Conservation (phyloP, 305 asterid genomes). For the Fraxinus sp. region DNA sequence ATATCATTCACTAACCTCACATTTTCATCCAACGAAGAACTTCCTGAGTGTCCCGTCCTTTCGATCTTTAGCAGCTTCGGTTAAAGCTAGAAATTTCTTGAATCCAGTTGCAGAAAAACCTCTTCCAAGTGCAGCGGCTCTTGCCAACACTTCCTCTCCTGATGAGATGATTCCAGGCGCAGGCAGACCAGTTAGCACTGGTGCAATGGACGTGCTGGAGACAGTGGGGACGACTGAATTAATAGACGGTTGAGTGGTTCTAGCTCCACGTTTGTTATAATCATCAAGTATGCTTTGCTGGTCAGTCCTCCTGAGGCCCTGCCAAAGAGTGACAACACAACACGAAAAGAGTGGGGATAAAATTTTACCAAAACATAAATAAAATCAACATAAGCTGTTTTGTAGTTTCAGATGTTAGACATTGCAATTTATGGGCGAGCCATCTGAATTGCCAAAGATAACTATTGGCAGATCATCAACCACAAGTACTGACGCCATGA, state of each 20-base stretch:
- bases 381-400: neutral
- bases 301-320: constrained; percentile 92
- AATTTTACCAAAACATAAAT: neutral
- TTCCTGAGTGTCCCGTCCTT: constrained; percentile 89
- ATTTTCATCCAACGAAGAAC: constrained; percentile 67
- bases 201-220: constrained; percentile 28
- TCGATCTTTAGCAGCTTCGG: constrained; percentile 92
- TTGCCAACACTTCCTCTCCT: constrained; percentile 85
- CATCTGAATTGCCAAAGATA: neutral
- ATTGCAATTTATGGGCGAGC: neutral
- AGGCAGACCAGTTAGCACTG: constrained; percentile 33
- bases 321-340: constrained; percentile 14
- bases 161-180: constrained; percentile 60
- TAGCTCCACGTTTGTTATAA: constrained; percentile 84
- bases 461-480: neutral
- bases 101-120: constrained; percentile 96
- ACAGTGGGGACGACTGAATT: constrained; percentile 47
- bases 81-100: constrained; percentile 81
- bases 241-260: constrained; percentile 56
- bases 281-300: constrained; percentile 92
- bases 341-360: neutral
- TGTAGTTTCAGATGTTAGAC: neutral
- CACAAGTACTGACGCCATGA: neutral
- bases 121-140: constrained; percentile 98
- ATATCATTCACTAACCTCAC: neutral